Conservation (phyloP, 768 basidiomycete species). For the Boletus vermiculosoides region DNA sequence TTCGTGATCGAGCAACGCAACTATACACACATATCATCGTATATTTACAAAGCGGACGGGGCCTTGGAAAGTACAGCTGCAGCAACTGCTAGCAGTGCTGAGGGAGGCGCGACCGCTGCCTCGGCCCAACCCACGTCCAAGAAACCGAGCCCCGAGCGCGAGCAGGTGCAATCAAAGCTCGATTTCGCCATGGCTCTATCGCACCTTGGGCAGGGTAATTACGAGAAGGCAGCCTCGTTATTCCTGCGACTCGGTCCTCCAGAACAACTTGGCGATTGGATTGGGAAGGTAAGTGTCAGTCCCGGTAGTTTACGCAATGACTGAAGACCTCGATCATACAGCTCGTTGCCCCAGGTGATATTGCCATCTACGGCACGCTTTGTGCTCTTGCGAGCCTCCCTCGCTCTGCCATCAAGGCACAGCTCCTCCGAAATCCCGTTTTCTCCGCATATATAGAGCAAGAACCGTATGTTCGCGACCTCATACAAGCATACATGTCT, state of each 20-base stretch:
- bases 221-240: conserved; percentile 74
- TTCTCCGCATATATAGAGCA: conserved; percentile 82
- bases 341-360: conserved; percentile 78
- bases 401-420: conserved; percentile 65
- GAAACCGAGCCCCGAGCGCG: conserved; percentile 54
- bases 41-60: conserved; percentile 94
- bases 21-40: conserved; percentile 85
- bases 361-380: conserved; percentile 83
- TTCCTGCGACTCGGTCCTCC: conserved; percentile 68
- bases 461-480: conserved; percentile 82
- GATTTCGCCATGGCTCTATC: conserved; percentile 80
- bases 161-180: conserved; percentile 72
- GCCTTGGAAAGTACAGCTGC: conserved; percentile 66
- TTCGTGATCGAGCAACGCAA: conserved; percentile 83
- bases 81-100: conserved; percentile 31
- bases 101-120: conserved; percentile 10
- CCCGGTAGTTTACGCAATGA: not conserved
- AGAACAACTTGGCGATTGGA: conserved; percentile 75
- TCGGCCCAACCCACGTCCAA: conserved; percentile 32
- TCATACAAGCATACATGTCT: conserved; percentile 81
- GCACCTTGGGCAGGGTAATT: conserved; percentile 66
- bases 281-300: conserved; percentile 55
- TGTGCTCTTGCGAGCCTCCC: conserved; percentile 79
- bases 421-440: conserved; percentile 63
- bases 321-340: not conserved